A percentile compares a stretch with the other conserved stretches of the same genome.
These are phyloP conservation scores for Trichoderma brevicompactum DNA, from an alignment of 2,329 filamentous ascomycete genomes.

Conservation along the genomic window DNA sequence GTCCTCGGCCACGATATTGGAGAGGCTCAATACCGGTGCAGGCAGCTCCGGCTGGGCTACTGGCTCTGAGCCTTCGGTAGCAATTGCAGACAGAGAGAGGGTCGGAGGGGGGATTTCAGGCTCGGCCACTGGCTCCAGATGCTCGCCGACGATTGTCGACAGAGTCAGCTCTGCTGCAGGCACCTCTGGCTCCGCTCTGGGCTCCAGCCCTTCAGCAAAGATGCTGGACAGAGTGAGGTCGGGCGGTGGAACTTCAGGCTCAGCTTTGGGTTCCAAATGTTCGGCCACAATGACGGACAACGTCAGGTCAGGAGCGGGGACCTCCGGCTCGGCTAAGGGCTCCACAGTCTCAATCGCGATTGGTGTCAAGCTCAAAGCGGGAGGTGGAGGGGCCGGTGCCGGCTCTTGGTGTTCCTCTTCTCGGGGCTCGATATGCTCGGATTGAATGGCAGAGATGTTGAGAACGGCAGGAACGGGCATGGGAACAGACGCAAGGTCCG, in stretches of 20 bases:
- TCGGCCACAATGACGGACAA: slow-evolving; percentile 38
- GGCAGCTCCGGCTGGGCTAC: slow-evolving; percentile 34
- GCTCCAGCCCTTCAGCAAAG: slow-evolving; percentile 40
- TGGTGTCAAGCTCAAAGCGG: slow-evolving; percentile 41
- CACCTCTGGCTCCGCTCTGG: slow-evolving; percentile 35
- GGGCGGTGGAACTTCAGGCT: slow-evolving; percentile 32
- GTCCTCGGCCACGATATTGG: slow-evolving; percentile 38
- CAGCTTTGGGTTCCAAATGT: slow-evolving; percentile 38
- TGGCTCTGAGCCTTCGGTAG: slow-evolving; percentile 43
- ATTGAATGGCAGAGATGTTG: slow-evolving; percentile 51
- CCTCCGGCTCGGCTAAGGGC: slow-evolving; percentile 43
- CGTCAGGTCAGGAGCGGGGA: slow-evolving; percentile 33
- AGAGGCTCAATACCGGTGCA: slow-evolving; percentile 35
- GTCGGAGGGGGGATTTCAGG: slow-evolving; percentile 34
- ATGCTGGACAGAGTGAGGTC: slow-evolving; percentile 37
- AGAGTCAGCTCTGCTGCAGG: slow-evolving; percentile 43
- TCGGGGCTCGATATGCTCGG: slow-evolving; percentile 50
- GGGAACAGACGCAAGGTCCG: slow-evolving; percentile 26
- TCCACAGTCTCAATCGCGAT: slow-evolving; percentile 48
- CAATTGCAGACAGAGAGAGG: slow-evolving; percentile 42
- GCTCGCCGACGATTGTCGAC: slow-evolving; percentile 43
- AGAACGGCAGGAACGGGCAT: slow-evolving; percentile 46
- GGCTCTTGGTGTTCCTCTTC: slow-evolving; percentile 41
- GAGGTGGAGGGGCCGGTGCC: slow-evolving; percentile 38
- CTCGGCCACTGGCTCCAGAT: slow-evolving; percentile 40